Base-by-base conservation (phyloP, 2,329 filamentous ascomycete species). In the Aplosporella prunicola region DNA sequence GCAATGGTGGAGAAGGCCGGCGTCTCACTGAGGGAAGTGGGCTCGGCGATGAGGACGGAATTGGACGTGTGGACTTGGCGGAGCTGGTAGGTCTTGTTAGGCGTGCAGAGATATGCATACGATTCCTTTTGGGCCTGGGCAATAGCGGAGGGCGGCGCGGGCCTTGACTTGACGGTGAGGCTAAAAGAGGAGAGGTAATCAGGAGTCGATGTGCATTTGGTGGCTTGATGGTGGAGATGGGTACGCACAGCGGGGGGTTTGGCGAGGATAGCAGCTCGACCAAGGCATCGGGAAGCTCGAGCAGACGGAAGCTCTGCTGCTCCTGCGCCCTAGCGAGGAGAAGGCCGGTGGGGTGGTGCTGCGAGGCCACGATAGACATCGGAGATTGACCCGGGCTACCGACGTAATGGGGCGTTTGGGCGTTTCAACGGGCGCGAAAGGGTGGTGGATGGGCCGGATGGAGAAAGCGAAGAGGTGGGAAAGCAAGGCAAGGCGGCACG, bases 31-130 rank as follows among this genome's bases (percentile, higher is more conserved):
- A 45, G 53, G 51, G 63, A 63, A 4, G 43, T 41, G 27, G 67
- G 65, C 33, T 60, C 60, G 16, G 73, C 59, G 24, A 79, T 51
- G 53, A 74, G 72, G 39, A 80, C 63, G 23, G 72, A 74, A 47
- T 80, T 80, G 17, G 76, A 79, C 11, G 76, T 78, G 47, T 76
- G 74, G 35, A 80, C 75, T 54, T 80, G 75, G 47, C 74, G 74
- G 35, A 80, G 57, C 41, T 69, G 66, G 58, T 70, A 80, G 9
- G 74, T 76, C 45, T 69, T 63, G 37, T 62, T 61, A 8, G 64
- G 58, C 2, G 73, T 78, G 57, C 76, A 80, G 42, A 80, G 62
- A 42, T 78, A 74, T 20, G 72, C 69, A 68, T 63, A 52, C 42
- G 32, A 14, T 20, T 40, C 28, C 27, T 40, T 22, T 26, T 46